Conservation (phyloP, 768 basidiomycete species). For the Pulveroboletus sp. region DNA sequence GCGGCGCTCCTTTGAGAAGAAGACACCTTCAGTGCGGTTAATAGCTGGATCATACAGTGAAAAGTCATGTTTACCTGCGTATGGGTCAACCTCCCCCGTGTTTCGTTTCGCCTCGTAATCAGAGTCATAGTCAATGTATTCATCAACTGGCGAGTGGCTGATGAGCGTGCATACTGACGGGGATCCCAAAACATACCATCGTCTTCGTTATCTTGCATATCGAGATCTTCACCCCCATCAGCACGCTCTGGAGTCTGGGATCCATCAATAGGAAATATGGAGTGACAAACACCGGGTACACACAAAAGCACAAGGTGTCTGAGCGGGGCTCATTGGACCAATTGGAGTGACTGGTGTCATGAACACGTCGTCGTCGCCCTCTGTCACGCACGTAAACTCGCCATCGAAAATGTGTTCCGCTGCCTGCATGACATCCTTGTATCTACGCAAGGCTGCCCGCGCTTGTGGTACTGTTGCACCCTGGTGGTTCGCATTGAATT, state of each 20-base stretch:
- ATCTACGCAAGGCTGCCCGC: conserved; percentile 70
- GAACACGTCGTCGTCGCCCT: conserved; percentile 45
- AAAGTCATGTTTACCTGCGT: conserved; percentile 56
- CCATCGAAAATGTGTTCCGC: conserved; percentile 85
- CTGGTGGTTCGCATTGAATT: conserved; percentile 35
- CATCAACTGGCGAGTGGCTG: conserved; percentile 36
- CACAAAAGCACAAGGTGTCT: conserved; percentile 24
- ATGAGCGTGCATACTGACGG: conserved; percentile 7
- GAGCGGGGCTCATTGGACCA: conserved; percentile 27
- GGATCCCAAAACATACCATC: conserved; percentile 34
- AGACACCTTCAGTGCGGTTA: conserved; percentile 55
- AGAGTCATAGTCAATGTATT: conserved; percentile 78
- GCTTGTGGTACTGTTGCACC: conserved; percentile 82
- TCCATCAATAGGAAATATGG: not conserved
- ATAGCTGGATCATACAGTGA: not conserved
- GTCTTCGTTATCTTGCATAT: conserved; percentile 46
- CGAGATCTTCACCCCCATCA: conserved; percentile 46
- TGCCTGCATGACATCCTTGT: conserved; percentile 89
- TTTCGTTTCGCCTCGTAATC: conserved; percentile 55
- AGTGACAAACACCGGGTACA: not conserved
- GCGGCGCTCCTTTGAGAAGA: conserved; percentile 90
- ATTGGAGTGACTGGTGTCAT: conserved; percentile 34
- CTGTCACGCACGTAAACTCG: conserved; percentile 69
- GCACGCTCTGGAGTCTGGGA: conserved; percentile 58
- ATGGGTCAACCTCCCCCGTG: conserved; percentile 73